Evolutionary conservation across 2,329 filamentous ascomycete species (phyloP), one percentile per base, ranked within the genome.

Genomic region (Allantophomopsis cytisporea): DNA sequence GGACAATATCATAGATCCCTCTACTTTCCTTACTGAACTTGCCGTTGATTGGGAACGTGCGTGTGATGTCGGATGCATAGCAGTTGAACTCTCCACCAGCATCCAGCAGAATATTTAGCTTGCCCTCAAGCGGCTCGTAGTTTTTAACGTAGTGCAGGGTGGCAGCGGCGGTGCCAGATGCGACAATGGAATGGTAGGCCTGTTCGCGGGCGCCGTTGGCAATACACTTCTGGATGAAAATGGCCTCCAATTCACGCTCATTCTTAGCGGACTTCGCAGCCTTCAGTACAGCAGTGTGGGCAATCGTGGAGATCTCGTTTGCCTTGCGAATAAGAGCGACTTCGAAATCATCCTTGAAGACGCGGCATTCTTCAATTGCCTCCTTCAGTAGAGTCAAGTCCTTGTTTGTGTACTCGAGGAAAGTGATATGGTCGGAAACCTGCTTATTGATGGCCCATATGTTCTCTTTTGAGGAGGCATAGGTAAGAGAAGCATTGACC

Each of bases 131-230:
- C 0, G 77, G 68, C 52, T 80, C 69, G 46, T 87, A 68, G 57
- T 94, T 94, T 53, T 80, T 74, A 17, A 86, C 75, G 51, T 95
- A 95, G 62, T 95, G 89, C 28, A 95, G 69, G 2, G 85, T 91
- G 5, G 87, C 84, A 1, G 83, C 88, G 13, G 83, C 80, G 5
- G 76, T 71, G 10, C 89, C 89, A 28, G 75, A 74, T 1, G 86
- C 89, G 14, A 91, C 77, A 52, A 96, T 95, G 43, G 81, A 80
- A 48, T 83, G 75, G 60, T 96, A 96, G 1, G 89, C 80, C 65
- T 93, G 86, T 50, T 91, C 77, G 54, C 78, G 80, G 39, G 82
- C 81, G 17, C 83, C 83, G 44, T 80, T 69, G 38, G 78, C 71
- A 43, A 91, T 73, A 56, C 84, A 93, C 21, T 71, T 69, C 54